Evolutionary conservation across 164 flowering plant genomes (phyloP), one percentile per base, ranked within the genome.

Genomic region (Nelumbo lutea): DNA sequence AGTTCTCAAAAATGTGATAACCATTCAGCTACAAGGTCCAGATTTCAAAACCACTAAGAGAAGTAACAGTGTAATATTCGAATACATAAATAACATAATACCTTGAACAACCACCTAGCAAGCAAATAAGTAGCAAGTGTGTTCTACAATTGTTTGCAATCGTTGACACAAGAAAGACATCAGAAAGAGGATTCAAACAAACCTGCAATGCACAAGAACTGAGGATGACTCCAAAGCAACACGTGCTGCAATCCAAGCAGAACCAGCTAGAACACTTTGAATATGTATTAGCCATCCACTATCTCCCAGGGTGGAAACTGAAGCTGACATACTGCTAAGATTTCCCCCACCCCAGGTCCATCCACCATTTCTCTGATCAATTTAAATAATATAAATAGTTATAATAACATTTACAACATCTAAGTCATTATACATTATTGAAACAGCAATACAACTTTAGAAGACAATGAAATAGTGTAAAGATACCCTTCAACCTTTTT

Each of bases 201-300:
- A 94, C 99, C 97, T 96, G 91, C 99, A 96, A 83, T 96, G 99
- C 27, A 96, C 98, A 81, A 96, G 97, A 70, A 96, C 97, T 64
- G 98, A 87, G 7, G 99, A 91, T 62, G 95, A 81, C 75, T 96
- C 99, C 73, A 86, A 50, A 69, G 86, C 96, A 69, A 96, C 84
- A 66, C 94, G 98, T 55, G 97, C 99, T 84, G 99, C 99, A 83
- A 96, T 96, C 99, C 99, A 96, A 70, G 96, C 96, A 55, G 98
- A 90, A 75, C 99, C 99, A 79, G 99, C 98, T 73, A 96, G 74
- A 62, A 96, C 83, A 78, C 76, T 86, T 68, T 96, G 99, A 70
- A 96, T 86, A 81, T 96, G 99, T 78, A 82, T 86, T 78, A 96
- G 79, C 99, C 99, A 96, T 69, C 97, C 98, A 83, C 84, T 96